Evolutionary conservation across 1,284 basidiomycete genomes (phyloP).

Genomic region (Moesziomyces aphidis): DNA sequence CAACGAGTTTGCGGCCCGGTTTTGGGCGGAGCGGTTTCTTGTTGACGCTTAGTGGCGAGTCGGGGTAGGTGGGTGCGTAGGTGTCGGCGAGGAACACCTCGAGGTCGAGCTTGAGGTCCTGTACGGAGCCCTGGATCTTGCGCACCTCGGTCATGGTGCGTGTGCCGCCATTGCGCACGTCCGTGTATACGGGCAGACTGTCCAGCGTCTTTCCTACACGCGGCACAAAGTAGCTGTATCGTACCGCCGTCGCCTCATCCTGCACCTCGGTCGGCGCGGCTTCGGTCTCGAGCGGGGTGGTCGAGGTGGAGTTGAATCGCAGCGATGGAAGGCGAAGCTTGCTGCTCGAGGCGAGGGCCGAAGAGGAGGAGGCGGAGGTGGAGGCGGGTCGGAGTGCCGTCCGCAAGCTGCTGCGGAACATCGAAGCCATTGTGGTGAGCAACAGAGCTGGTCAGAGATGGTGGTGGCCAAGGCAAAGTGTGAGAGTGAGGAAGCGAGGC

Average conservation of each 20-base stretch:
- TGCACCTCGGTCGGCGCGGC: background rate
- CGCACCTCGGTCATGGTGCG: conserved; percentile 50
- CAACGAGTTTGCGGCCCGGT: conserved; percentile 15
- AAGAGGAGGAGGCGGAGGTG: background rate
- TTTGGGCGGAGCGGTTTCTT: conserved; percentile 22
- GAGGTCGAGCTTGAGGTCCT: conserved; percentile 36
- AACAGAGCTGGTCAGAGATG: background rate
- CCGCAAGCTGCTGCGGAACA: conserved; percentile 15
- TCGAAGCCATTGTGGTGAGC: conserved; percentile 10
- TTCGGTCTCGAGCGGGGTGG: conserved; percentile 4
- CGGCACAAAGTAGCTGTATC: conserved; percentile 55
- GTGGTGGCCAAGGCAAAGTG: background rate
- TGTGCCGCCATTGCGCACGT: conserved; percentile 47
- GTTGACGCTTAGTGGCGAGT: conserved; percentile 16
- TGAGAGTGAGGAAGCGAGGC: background rate
- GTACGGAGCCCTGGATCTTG: conserved; percentile 49
- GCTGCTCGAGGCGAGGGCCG: conserved; percentile 21
- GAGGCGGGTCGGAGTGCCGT: conserved; percentile 8
- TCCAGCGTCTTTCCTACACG: conserved; percentile 48
- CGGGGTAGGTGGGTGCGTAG: conserved; percentile 2
- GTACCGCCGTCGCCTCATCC: conserved; percentile 17
- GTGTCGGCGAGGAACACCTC: conserved; percentile 27
- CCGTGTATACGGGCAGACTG: conserved; percentile 55
- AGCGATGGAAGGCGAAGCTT: conserved; percentile 7
- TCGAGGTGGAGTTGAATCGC: conserved; percentile 19